Evolutionary conservation across 495 filamentous ascomycete genomes (phyloP), one percentile per base, ranked within the genome.

Genomic region (Aspergillus cavernicola): DNA sequence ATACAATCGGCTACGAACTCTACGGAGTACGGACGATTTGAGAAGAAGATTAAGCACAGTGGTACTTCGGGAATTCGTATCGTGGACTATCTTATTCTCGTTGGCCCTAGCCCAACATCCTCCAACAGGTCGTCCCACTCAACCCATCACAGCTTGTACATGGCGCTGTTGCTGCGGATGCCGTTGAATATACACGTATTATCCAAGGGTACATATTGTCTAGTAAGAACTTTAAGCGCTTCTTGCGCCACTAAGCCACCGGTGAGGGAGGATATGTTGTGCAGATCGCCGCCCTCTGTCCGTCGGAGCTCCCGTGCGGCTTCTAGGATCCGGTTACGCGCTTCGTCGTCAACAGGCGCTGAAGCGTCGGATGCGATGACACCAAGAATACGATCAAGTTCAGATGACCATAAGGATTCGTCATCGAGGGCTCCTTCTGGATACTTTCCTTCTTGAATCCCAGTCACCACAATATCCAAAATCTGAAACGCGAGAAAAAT

Each of bases 171-270:
- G 70, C 91, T 95, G 52, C 67, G 73, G 19, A 96, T 85, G 39
- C 93, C 93, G 74, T 97, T 91, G 65, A 95, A 96, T 49, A 97
- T 75, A 66, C 90, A 92, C 9, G 88, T 92, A 67, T 96, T 93
- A 63, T 97, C 90, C 49, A 96, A 81, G 15, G 93, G 93, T 11
- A 96, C 81, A 75, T 99, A 99, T 77, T 99, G 93, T 68, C 89
- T 85, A 42, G 93, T 99, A 54, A 97, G 78, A 23, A 96, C 85
- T 78, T 99, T 99, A 66, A 97, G 90, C 24, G 90, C 81, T 75
- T 99, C 93, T 71, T 99, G 93, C 24, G 92, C 89, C 20, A 95
- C 87, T 70, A 99, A 85, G 0, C 93, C 95, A 16, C 95, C 93
- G 7, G 86, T 87, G 41, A 97, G 67, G 20, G 91, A 85, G n/a